Percentiles rank a stretch among this genome's conserved stretches.
Evolutionary conservation across 2,329 filamentous ascomycete species (phyloP).

Genomic region (Sphaerulina populicola): DNA sequence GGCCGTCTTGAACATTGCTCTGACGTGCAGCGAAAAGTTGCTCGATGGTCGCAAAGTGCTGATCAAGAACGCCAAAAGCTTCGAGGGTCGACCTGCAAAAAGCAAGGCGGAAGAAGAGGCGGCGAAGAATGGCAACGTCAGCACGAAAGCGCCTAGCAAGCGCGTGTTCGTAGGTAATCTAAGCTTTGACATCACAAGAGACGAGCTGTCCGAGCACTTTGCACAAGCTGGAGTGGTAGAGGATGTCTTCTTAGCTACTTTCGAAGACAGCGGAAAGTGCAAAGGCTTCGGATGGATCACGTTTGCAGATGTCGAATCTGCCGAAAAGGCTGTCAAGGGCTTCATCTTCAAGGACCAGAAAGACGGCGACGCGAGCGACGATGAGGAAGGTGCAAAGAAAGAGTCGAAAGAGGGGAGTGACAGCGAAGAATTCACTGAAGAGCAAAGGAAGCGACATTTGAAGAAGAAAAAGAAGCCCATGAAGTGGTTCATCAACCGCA

Average conservation of each 20-base stretch:
- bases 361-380: slow-evolving; percentile 43
- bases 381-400: slow-evolving; percentile 43
- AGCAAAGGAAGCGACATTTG: slow-evolving; percentile 31
- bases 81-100: slow-evolving; percentile 70
- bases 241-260: slow-evolving; percentile 82
- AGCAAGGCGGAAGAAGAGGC: slow-evolving; percentile 35
- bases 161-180: slow-evolving; percentile 68
- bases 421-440: slow-evolving; percentile 31
- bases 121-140: slow-evolving; percentile 26
- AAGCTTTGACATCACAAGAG: slow-evolving; percentile 53
- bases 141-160: slow-evolving; percentile 60
- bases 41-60: slow-evolving; percentile 69
- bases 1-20: slow-evolving; percentile 63
- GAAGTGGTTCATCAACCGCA: slow-evolving; percentile 75
- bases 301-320: slow-evolving; percentile 70
- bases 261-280: slow-evolving; percentile 94
- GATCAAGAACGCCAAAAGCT: slow-evolving; percentile 87
- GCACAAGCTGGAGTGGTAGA: slow-evolving; percentile 73
- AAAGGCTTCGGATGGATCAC: slow-evolving; percentile 96
- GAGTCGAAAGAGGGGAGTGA: slow-evolving; percentile 23
- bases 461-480: slow-evolving; percentile 40
- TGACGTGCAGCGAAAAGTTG: slow-evolving; percentile 77
- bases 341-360: slow-evolving; percentile 62
- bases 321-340: slow-evolving; percentile 68
- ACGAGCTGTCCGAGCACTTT: slow-evolving; percentile 73